These are phyloP conservation scores for Mycoemilia scoparia DNA, from an alignment of 192 early-diverging fungal genomes.

Conservation along the genomic window DNA sequence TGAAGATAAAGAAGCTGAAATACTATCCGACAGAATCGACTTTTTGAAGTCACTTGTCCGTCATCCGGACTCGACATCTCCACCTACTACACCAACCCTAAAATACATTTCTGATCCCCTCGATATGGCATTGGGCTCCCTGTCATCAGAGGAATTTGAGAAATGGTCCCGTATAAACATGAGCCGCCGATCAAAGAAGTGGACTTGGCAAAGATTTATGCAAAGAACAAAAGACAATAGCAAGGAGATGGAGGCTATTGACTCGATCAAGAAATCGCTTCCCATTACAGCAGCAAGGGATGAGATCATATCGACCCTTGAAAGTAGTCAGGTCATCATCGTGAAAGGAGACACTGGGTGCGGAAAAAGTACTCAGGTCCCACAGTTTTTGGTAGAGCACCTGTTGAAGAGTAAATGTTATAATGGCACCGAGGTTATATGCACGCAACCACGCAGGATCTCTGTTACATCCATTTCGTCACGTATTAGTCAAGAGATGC, in stretches of 20 bases:
- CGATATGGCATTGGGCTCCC: neutral
- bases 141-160: neutral
- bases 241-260: neutral
- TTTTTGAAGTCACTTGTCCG: neutral
- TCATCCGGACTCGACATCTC: neutral
- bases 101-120: neutral
- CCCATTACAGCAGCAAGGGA: neutral
- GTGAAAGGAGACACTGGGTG: conserved; percentile 24
- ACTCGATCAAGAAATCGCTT: neutral
- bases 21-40: neutral
- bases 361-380: conserved; percentile 52
- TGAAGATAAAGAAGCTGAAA: neutral
- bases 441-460: conserved; percentile 82
- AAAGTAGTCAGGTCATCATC: conserved; percentile 6
- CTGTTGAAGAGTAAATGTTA: conserved; percentile 28
- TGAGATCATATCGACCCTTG: conserved; percentile 1
- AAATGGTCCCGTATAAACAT: neutral
- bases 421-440: conserved; percentile 35
- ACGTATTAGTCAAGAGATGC: conserved; percentile 37
- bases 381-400: conserved; percentile 58
- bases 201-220: neutral
- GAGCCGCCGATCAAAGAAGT: neutral
- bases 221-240: neutral
- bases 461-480: conserved; percentile 38
- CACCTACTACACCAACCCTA: neutral